phyloP scores from a whole-genome alignment of 805 yeast genomes.

The Ogataea degrootiae region DNA sequence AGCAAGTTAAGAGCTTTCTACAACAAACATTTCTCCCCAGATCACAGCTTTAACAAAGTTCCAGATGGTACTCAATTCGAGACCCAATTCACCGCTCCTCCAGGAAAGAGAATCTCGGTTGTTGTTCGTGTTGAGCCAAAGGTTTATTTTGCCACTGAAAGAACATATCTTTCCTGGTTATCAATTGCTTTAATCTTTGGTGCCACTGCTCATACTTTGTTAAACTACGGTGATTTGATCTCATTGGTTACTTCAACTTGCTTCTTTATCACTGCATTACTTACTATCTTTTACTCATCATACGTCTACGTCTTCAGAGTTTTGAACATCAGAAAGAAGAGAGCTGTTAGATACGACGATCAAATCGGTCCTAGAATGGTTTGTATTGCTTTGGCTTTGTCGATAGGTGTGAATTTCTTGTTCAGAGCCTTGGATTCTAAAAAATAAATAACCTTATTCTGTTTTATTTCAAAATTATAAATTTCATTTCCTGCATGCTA shows the following conservation, averaged over 20 bases:
- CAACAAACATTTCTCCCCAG: conserved; percentile 24
- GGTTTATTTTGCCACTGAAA: conserved; percentile 97
- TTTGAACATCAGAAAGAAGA: conserved; percentile 72
- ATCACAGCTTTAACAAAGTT: conserved; percentile 51
- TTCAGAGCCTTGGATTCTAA: conserved; percentile 39
- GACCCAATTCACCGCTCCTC: conserved; percentile 62
- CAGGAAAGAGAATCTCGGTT: conserved; percentile 83
- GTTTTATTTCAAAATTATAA: background rate
- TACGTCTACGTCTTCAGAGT: conserved; percentile 79
- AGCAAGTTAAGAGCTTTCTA: conserved; percentile 13
- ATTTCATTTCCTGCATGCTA: background rate
- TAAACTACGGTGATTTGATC: conserved; percentile 75
- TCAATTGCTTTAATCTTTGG: conserved; percentile 85
- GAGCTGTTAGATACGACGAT: conserved; percentile 83
- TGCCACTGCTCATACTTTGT: conserved; percentile 80
- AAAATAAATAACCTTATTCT: background rate
- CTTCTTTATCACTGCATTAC: conserved; percentile 75
- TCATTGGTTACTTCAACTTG: conserved; percentile 81
- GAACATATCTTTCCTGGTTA: conserved; percentile 91
- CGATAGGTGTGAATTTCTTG: conserved; percentile 59
- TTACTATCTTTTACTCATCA: conserved; percentile 69
- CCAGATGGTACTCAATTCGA: conserved; percentile 64
- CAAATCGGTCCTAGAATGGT: conserved; percentile 80
- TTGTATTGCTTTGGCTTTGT: conserved; percentile 66
- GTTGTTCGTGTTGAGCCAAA: conserved; percentile 98